These are phyloP conservation scores for Prunus mongolica DNA, from an alignment of 306 rosid genomes.

Conservation along the genomic window DNA sequence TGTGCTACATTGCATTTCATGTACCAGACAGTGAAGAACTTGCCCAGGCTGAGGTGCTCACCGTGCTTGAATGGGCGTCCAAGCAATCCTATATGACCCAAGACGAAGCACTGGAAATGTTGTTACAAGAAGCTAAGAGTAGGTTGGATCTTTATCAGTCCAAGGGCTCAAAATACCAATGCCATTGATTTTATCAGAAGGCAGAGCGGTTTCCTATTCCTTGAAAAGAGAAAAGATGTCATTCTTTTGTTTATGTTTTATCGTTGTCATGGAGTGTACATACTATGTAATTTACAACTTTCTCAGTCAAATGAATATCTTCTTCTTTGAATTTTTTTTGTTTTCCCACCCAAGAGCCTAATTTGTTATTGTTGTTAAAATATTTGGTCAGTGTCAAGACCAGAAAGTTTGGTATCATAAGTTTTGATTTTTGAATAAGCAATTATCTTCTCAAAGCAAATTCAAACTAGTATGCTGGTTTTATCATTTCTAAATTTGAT, in stretches of 20 bases:
- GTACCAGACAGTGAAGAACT: slow-evolving; percentile 90
- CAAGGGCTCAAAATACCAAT: slow-evolving; percentile 65
- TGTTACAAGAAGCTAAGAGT: slow-evolving; percentile 70
- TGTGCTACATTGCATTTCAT: slow-evolving; percentile 72
- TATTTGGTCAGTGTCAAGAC: background rate
- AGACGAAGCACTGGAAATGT: slow-evolving; percentile 40
- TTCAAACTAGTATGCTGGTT: too few relatives aligned
- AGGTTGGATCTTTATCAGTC: slow-evolving; percentile 89
- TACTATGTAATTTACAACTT: slow-evolving; percentile 25
- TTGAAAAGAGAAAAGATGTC: slow-evolving; percentile 7
- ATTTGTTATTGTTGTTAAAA: background rate
- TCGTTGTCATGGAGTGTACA: slow-evolving; percentile 44
- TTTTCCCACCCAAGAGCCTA: background rate
- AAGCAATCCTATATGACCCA: slow-evolving; percentile 68
- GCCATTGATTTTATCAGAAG: slow-evolving; percentile 46
- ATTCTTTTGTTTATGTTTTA: slow-evolving; percentile 13
- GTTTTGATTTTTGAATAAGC: background rate
- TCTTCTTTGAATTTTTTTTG: background rate
- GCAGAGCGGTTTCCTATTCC: slow-evolving; percentile 8
- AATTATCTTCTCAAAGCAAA: too few relatives aligned
- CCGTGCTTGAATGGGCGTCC: slow-evolving; percentile 85
- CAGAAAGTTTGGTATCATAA: background rate
- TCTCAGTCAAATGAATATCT: slow-evolving; percentile 1
- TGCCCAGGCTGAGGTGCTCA: slow-evolving; percentile 66
- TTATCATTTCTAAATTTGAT: background rate